Conservation (phyloP, 169 alveolate genomes). For the Amoebophrya sp. region DNA sequence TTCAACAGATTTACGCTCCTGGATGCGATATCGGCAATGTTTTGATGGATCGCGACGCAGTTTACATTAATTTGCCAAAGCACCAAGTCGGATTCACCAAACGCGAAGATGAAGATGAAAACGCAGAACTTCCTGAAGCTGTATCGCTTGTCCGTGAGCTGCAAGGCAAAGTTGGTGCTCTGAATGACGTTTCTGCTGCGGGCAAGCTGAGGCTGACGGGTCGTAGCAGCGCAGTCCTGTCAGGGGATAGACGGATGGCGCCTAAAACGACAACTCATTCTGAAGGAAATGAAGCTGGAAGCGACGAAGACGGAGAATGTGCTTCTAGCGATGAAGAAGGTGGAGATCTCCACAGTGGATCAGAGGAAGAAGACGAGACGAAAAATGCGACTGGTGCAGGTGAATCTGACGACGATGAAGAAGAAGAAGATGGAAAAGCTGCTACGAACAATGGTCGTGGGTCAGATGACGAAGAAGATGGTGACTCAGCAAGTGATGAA, state of each 20-base stretch:
- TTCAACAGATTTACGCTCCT: conserved; percentile 98
- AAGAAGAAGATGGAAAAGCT: conserved; percentile 43
- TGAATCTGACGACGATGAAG: conserved; percentile 53
- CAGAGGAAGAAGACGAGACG: background rate
- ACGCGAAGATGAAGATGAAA: background rate
- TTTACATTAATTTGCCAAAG: conserved; percentile 94
- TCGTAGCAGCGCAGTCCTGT: background rate
- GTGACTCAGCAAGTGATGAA: conserved; percentile 31
- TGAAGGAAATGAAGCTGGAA: conserved; percentile 21
- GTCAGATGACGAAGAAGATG: conserved; percentile 21
- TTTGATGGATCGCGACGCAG: conserved; percentile 87
- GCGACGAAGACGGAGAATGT: conserved; percentile 33
- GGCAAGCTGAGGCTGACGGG: conserved; percentile 34
- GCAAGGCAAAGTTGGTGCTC: conserved; percentile 49
- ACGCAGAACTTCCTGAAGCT: conserved; percentile 55
- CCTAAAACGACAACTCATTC: background rate
- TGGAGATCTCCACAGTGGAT: background rate
- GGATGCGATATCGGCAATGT: conserved; percentile 91
- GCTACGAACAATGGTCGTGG: conserved; percentile 26
- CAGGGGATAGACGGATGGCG: background rate
- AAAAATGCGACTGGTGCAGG: conserved; percentile 41
- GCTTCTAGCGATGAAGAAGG: background rate
- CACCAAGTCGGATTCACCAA: conserved; percentile 71
- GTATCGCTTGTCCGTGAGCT: conserved; percentile 77
- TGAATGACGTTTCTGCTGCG: conserved; percentile 1